Evolutionary conservation across 2,329 filamentous ascomycete species (phyloP).

Genomic region (Gliomastix tumulicola): DNA sequence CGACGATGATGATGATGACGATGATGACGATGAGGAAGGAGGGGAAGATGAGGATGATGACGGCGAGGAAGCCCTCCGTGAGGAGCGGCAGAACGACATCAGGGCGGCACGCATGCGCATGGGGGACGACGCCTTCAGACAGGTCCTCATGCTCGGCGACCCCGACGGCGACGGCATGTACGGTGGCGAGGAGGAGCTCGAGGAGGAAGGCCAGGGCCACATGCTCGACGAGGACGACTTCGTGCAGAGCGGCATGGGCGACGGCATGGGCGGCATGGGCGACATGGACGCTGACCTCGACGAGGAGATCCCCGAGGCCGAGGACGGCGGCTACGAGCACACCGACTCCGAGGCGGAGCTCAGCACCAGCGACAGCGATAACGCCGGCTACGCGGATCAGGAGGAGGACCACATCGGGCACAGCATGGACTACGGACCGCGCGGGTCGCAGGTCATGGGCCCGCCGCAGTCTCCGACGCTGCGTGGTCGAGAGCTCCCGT

Average conservation of each 20-base stretch:
- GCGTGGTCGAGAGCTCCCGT: slow-evolving; percentile 15
- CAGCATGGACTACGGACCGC: slow-evolving; percentile 32
- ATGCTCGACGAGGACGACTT: slow-evolving; percentile 60
- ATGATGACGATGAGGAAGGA: slow-evolving; percentile 29
- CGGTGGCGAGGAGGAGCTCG: slow-evolving; percentile 44
- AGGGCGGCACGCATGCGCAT: slow-evolving; percentile 45
- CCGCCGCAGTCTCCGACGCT: slow-evolving; percentile 30
- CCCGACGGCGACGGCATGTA: slow-evolving; percentile 42
- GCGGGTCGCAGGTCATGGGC: slow-evolving; percentile 21
- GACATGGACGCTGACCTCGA: slow-evolving; percentile 65
- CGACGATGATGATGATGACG: slow-evolving; percentile 29
- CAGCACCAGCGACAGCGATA: slow-evolving; percentile 33
- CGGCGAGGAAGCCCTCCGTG: slow-evolving; percentile 29
- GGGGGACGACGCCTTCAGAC: slow-evolving; percentile 55
- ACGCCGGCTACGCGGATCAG: slow-evolving; percentile 10
- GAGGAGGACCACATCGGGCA: slow-evolving; percentile 14
- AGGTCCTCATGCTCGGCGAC: slow-evolving; percentile 46
- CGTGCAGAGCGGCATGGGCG: slow-evolving; percentile 18
- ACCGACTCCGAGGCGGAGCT: slow-evolving; percentile 67
- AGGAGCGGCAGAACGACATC: slow-evolving; percentile 39
- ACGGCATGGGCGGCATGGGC: slow-evolving; percentile 15
- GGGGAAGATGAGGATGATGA: slow-evolving; percentile 32
- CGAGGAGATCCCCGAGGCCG: slow-evolving; percentile 61
- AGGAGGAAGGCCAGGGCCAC: slow-evolving; percentile 48
- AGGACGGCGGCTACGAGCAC: slow-evolving; percentile 63